A percentile compares a stretch with the other conserved stretches of the same genome.
Evolutionary conservation across 1,284 basidiomycete genomes (phyloP).

Genomic region (Rhodofomes roseus): DNA sequence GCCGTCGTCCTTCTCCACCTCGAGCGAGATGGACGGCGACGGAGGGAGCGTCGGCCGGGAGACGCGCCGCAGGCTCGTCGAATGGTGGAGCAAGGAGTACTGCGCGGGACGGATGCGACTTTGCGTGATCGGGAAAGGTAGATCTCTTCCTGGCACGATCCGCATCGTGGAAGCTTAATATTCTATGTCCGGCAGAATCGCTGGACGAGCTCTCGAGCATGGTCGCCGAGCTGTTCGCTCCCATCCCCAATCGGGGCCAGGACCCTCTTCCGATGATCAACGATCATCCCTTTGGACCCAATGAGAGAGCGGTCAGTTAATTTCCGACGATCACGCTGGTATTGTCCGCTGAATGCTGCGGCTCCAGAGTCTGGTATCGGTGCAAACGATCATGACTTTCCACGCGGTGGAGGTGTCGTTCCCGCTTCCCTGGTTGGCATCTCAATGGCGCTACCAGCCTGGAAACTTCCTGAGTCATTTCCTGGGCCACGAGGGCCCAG

Average conservation of each 20-base stretch:
- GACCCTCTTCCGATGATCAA: constrained; percentile 66
- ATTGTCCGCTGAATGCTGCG: constrained; percentile 4
- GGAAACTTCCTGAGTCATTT: constrained; percentile 82
- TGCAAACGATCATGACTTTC: constrained; percentile 90
- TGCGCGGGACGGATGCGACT: constrained; percentile 94
- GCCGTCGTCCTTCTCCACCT: constrained; percentile 49
- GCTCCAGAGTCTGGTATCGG: constrained; percentile 74
- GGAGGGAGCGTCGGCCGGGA: constrained; percentile 81
- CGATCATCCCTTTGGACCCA: constrained; percentile 73
- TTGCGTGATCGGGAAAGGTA: constrained; percentile 87
- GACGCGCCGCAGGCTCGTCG: constrained; percentile 85
- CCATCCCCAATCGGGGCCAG: constrained; percentile 67
- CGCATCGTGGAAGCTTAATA: not conserved
- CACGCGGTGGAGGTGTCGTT: constrained; percentile 88
- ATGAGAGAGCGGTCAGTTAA: constrained; percentile 71
- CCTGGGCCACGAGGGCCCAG: constrained; percentile 94
- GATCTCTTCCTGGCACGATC: not conserved
- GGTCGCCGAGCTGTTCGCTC: constrained; percentile 75
- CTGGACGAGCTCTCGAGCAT: constrained; percentile 75
- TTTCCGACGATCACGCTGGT: constrained; percentile 9
- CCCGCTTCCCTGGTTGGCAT: constrained; percentile 81
- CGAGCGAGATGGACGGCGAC: constrained; percentile 62
- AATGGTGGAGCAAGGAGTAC: constrained; percentile 95
- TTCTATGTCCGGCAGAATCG: constrained; percentile 50
- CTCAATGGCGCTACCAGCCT: constrained; percentile 82